Base-by-base conservation (phyloP, 163 green algal genomes). In the Chlorella variabilis region DNA sequence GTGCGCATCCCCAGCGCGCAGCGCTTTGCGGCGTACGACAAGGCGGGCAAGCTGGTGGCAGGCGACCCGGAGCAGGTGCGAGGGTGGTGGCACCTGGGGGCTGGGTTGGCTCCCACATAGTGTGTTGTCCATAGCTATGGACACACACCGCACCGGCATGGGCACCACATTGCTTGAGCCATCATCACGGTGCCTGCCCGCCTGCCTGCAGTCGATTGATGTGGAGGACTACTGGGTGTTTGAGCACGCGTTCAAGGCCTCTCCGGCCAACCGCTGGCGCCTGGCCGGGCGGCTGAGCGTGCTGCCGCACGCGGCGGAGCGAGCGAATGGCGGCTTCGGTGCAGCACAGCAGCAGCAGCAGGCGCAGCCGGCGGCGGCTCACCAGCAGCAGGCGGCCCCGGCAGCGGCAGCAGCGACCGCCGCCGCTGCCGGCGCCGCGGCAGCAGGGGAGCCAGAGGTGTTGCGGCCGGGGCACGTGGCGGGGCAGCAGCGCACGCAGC, bases 141-240 rank as follows among this genome's bases (percentile, higher is more conserved):
- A n/a, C n/a, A n/a, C n/a, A n/a, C n/a, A n/a, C n/a, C n/a, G n/a
- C n/a, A n/a, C n/a, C n/a, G n/a, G n/a, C n/a, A n/a, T n/a, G n/a
- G n/a, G 31, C 70, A 8, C 33, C 45, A 23, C 45, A 54, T 54
- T 15, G 11, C 39, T 41, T 39, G 25, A 27, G 4, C n/a, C 21
- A 23, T n/a, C 3, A 42, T 45, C n/a, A 25, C 13, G 2, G 18
- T 21, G 21, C 38, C 41, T 33, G 3, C 42, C 29, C 21, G 0
- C 42, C 7, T 8, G 39, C 36, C 65, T 18, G 27, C 56, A 71
- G 74, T 5, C 27, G 13, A 48, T 75, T 21, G 63, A 78, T 25
- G 59, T 85, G 39, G 54, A 80, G 56, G 89, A 92, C 59, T 78
- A 84, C 25, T 92, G 89, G 89, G 87, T 92, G 31, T 87, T 92